Conservation (phyloP, 352 stramenopile species). For the Globisporangium nodosum region DNA sequence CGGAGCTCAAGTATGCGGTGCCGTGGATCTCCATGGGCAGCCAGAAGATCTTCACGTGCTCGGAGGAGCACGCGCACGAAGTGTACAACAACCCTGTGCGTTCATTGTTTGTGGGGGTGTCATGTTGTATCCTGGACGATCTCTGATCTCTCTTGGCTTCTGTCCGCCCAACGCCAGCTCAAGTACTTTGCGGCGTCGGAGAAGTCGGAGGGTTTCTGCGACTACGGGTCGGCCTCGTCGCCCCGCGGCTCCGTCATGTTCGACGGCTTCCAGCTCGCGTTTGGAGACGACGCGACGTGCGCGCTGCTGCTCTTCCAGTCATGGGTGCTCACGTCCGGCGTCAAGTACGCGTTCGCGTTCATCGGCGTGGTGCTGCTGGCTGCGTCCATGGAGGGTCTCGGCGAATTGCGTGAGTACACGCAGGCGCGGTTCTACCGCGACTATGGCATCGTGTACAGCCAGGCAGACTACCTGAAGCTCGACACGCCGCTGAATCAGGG, state of each 20-base stretch:
- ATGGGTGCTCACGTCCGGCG: slow-evolving; percentile 53
- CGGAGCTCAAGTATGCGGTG: slow-evolving; percentile 62
- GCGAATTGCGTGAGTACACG: slow-evolving; percentile 42
- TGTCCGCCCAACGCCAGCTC: neutral
- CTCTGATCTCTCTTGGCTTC: neutral
- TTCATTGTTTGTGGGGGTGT: neutral
- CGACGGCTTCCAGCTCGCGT: slow-evolving; percentile 72
- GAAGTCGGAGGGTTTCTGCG: slow-evolving; percentile 44
- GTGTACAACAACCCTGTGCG: slow-evolving; percentile 42
- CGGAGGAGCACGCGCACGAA: slow-evolving; percentile 45
- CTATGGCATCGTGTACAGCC: slow-evolving; percentile 52
- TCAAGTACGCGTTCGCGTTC: slow-evolving; percentile 81
- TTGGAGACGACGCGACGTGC: slow-evolving; percentile 52
- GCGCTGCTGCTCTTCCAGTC: slow-evolving; percentile 76
- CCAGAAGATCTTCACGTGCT: slow-evolving; percentile 78
- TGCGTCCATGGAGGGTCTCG: slow-evolving; percentile 61
- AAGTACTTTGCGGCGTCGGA: slow-evolving; percentile 33
- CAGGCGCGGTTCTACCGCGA: slow-evolving; percentile 39
- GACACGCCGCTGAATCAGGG: slow-evolving; percentile 22
- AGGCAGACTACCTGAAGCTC: slow-evolving; percentile 50
- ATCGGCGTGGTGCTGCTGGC: slow-evolving; percentile 59
- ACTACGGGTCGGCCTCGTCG: slow-evolving; percentile 27
- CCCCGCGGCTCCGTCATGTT: slow-evolving; percentile 77
- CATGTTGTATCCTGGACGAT: no score
- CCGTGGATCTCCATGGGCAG: slow-evolving; percentile 66